Conservation (phyloP, 1,284 basidiomycete species). For the Tilletia horrida region DNA sequence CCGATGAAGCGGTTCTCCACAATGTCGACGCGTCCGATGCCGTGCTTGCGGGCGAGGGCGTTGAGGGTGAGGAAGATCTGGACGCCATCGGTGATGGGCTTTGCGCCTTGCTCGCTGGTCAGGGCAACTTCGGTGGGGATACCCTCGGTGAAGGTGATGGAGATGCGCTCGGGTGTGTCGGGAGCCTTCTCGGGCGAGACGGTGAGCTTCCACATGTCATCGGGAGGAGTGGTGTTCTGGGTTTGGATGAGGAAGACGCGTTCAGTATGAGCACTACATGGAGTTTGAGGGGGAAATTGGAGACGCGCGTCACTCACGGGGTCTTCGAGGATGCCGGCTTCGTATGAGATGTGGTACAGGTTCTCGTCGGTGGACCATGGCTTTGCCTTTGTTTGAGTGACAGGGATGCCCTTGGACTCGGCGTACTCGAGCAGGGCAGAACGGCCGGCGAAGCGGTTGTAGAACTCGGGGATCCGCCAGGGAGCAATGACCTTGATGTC, state of each 20-base stretch:
- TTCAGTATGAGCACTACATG: background rate
- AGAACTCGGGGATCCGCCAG: slow-evolving; percentile 96
- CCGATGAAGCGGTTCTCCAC: slow-evolving; percentile 99
- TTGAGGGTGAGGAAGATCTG: slow-evolving; percentile 93
- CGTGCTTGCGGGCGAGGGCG: slow-evolving; percentile 86
- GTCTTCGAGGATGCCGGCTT: slow-evolving; percentile 97
- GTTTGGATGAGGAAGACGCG: background rate
- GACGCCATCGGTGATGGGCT: slow-evolving; percentile 73
- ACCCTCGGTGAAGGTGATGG: slow-evolving; percentile 68
- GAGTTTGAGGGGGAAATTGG: no score
- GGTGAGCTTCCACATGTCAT: slow-evolving; percentile 99
- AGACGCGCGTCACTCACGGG: no score
- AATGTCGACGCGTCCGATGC: slow-evolving; percentile 85
- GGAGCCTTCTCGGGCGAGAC: slow-evolving; percentile 79
- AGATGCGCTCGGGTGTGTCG: slow-evolving; percentile 71
- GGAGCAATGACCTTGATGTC: slow-evolving; percentile 98
- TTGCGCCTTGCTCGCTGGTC: slow-evolving; percentile 35
- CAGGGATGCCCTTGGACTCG: slow-evolving; percentile 82
- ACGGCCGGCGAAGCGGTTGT: slow-evolving; percentile 93
- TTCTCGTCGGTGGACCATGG: slow-evolving; percentile 98
- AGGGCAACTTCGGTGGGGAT: slow-evolving; percentile 60
- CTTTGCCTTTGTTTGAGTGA: slow-evolving; percentile 91
- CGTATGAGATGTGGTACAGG: slow-evolving; percentile 99
- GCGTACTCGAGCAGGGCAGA: slow-evolving; percentile 89
- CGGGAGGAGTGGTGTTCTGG: slow-evolving; percentile 77